These are phyloP conservation scores for Acanthamoeba castellanii DNA, from an alignment of 208 protist genomes.

Conservation along the genomic window DNA sequence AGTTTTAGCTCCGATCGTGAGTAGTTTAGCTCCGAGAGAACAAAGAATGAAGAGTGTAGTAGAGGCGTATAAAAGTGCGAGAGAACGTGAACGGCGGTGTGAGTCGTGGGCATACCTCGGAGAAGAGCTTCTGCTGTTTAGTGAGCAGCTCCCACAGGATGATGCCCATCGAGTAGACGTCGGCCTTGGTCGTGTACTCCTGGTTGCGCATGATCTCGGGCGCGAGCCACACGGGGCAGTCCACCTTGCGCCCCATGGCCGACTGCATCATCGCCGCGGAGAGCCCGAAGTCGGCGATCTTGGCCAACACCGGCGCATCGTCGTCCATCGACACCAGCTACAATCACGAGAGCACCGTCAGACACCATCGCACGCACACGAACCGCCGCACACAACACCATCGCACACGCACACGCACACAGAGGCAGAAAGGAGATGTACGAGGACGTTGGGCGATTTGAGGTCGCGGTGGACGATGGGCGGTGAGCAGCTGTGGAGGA, in stretches of 20 bases:
- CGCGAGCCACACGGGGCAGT: constrained; percentile 30
- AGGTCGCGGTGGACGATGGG: constrained; percentile 82
- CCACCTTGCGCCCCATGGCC: constrained; percentile 13
- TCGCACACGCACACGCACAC: neutral
- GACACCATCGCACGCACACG: neutral
- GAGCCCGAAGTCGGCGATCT: constrained; percentile 36
- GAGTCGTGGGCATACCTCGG: neutral
- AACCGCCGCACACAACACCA: too few relatives aligned
- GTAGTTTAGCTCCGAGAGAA: too few relatives aligned
- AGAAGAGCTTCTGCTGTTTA: constrained; percentile 4
- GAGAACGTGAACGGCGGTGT: too few relatives aligned
- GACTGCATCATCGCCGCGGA: constrained; percentile 13
- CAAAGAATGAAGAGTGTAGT: too few relatives aligned
- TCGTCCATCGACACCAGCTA: neutral
- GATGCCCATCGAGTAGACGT: constrained; percentile 82
- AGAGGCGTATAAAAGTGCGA: too few relatives aligned
- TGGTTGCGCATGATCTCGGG: constrained; percentile 41
- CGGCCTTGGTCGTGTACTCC: constrained; percentile 77
- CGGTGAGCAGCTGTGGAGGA: constrained; percentile 79
- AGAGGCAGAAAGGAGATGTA: neutral
- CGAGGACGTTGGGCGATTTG: constrained; percentile 80
- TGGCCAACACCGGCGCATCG: neutral
- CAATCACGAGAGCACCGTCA: neutral
- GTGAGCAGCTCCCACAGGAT: constrained; percentile 82
- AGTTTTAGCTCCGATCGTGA: too few relatives aligned